Conservation (phyloP, 2,329 filamentous ascomycete genomes). For the Scleromitrula shiraiana region DNA sequence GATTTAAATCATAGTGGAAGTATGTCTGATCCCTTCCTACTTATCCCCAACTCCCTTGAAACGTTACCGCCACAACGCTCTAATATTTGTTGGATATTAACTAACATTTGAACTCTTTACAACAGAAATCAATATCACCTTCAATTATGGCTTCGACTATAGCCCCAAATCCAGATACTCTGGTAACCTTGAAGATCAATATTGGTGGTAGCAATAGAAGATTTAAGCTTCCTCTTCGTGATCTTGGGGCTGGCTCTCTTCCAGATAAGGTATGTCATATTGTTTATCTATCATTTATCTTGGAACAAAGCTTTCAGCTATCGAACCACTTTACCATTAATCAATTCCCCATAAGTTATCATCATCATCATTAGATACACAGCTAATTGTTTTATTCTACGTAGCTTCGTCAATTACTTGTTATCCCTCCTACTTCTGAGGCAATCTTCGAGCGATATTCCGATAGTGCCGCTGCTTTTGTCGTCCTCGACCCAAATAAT, state of each 20-base stretch:
- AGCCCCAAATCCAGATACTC: slow-evolving; percentile 49
- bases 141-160: slow-evolving; percentile 27
- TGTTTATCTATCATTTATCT: slow-evolving; percentile 9
- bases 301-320: slow-evolving; percentile 13
- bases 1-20: too few relatives aligned
- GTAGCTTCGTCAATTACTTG: slow-evolving; percentile 63
- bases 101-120: not conserved
- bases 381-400: slow-evolving; percentile 22
- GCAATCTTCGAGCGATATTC: slow-evolving; percentile 86
- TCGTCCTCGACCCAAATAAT: slow-evolving; percentile 71
- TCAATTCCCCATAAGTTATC: not conserved
- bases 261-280: slow-evolving; percentile 67
- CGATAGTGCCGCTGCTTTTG: slow-evolving; percentile 76
- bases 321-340: not conserved
- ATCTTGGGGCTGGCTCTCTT: slow-evolving; percentile 66
- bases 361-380: slow-evolving; percentile 1
- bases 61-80: not conserved
- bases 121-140: not conserved
- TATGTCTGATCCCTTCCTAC: not conserved
- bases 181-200: slow-evolving; percentile 79
- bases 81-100: not conserved
- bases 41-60: not conserved
- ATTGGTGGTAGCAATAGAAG: slow-evolving; percentile 69
- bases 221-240: slow-evolving; percentile 82
- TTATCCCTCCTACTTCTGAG: slow-evolving; percentile 52